These are phyloP conservation scores for Pythium brassicae DNA, from an alignment of 352 stramenopile species.

Conservation along the genomic window DNA sequence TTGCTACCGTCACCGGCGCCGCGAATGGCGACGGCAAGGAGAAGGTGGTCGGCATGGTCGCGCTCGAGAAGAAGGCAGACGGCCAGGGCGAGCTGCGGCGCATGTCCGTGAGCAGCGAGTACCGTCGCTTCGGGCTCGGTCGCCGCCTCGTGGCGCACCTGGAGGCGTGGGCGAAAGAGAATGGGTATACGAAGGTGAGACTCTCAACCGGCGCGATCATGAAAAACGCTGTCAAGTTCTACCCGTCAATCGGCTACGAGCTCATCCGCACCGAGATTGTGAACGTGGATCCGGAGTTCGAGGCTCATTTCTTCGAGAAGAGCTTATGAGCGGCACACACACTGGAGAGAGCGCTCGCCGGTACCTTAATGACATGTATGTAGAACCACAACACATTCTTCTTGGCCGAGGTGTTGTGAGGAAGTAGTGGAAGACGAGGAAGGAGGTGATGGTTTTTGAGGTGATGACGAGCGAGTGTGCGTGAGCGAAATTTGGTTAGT, in stretches of 20 bases:
- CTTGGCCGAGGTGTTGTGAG: too few relatives aligned
- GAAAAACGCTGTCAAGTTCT: conserved; percentile 23
- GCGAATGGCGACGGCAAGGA: background rate
- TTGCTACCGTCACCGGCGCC: conserved; percentile 11
- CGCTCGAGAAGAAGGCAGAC: conserved; percentile 14
- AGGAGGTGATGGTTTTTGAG: too few relatives aligned
- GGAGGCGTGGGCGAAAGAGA: conserved; percentile 27
- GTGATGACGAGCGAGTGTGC: too few relatives aligned
- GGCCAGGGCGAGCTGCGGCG: conserved; percentile 25
- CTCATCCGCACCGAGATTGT: conserved; percentile 2
- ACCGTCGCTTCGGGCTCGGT: conserved; percentile 30
- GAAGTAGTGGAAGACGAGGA: too few relatives aligned
- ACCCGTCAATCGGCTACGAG: conserved; percentile 22
- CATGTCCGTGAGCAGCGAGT: conserved; percentile 37
- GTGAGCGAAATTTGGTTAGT: too few relatives aligned
- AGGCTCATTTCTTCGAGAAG: conserved; percentile 7
- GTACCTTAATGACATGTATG: too few relatives aligned
- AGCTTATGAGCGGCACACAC: background rate
- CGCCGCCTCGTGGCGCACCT: conserved; percentile 28
- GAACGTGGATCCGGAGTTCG: background rate
- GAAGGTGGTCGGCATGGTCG: conserved; percentile 20
- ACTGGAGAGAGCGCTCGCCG: background rate
- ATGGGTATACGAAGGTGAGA: conserved; percentile 24
- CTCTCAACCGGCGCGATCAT: conserved; percentile 29
- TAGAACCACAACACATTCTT: too few relatives aligned